Conservation (phyloP, 352 stramenopile species). For the Phytophthora idaei region DNA sequence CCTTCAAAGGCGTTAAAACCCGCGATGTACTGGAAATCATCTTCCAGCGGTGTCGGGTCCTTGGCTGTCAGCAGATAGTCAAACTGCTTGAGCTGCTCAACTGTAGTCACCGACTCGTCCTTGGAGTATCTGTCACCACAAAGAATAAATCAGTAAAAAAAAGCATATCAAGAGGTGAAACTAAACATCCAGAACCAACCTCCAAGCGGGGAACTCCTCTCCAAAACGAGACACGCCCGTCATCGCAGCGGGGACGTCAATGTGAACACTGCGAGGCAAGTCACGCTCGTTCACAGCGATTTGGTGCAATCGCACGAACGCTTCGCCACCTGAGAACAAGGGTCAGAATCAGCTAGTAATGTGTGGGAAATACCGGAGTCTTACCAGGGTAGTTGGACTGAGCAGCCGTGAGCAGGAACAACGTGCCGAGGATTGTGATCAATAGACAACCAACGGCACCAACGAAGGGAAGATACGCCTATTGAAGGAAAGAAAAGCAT, state of each 20-base stretch:
- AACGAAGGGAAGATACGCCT: slow-evolving; percentile 63
- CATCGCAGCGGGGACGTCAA: slow-evolving; percentile 95
- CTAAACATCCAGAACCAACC: slow-evolving; percentile 29
- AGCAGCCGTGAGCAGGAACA: slow-evolving; percentile 78
- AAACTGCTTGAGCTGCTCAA: slow-evolving; percentile 50
- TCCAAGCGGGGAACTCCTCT: slow-evolving; percentile 80
- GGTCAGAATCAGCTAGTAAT: slow-evolving; percentile 7
- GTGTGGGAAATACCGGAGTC: neutral
- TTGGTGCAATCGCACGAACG: slow-evolving; percentile 67
- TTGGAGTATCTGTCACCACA: slow-evolving; percentile 68
- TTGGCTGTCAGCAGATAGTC: slow-evolving; percentile 73
- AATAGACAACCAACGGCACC: slow-evolving; percentile 53
- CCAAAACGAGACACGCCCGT: slow-evolving; percentile 92
- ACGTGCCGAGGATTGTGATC: slow-evolving; percentile 47
- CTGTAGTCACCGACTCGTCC: slow-evolving; percentile 60
- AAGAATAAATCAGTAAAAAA: neutral
- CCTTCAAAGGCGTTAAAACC: slow-evolving; percentile 56
- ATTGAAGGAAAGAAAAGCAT: slow-evolving; percentile 2
- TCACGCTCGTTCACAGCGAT: slow-evolving; percentile 37
- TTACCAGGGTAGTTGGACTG: slow-evolving; percentile 94
- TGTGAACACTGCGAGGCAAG: slow-evolving; percentile 71
- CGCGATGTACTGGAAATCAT: slow-evolving; percentile 55
- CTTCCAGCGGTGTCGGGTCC: slow-evolving; percentile 35
- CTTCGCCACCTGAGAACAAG: slow-evolving; percentile 58
- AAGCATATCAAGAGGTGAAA: neutral